Percentiles rank a stretch among this genome's conserved stretches.
phyloP scores from a whole-genome alignment of 441 rosid genomes.

The Gossypium davidsonii region DNA sequence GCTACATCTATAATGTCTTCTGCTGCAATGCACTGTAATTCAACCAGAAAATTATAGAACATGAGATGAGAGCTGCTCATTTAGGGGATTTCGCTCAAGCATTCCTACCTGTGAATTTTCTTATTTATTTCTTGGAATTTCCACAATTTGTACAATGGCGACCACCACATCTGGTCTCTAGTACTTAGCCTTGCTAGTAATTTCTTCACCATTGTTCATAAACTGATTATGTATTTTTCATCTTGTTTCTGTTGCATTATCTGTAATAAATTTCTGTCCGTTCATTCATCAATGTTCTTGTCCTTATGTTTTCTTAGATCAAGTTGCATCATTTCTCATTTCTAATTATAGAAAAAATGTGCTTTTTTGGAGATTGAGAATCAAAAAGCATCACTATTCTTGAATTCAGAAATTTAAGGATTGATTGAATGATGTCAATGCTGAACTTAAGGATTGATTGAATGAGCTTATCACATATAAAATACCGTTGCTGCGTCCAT shows the following conservation, averaged over 20 bases:
- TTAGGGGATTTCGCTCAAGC: constrained; percentile 19
- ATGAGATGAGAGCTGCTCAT: constrained; percentile 14
- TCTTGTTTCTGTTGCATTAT: constrained; percentile 20
- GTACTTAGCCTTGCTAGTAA: constrained; percentile 14
- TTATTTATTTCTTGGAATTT: constrained; percentile 28
- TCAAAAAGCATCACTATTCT: background rate
- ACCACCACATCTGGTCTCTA: constrained; percentile 15
- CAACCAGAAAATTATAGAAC: constrained; percentile 15
- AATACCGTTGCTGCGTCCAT: background rate
- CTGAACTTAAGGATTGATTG: background rate
- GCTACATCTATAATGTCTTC: constrained; percentile 48
- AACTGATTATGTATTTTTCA: constrained; percentile 24
- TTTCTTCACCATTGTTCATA: constrained; percentile 23
- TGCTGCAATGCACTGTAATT: constrained; percentile 7
- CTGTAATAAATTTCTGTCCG: constrained; percentile 13
- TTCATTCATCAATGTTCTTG: background rate
- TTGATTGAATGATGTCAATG: background rate
- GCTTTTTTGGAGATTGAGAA: background rate
- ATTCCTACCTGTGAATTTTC: constrained; percentile 19
- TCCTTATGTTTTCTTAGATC: constrained; percentile 4
- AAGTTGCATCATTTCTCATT: background rate
- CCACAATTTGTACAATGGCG: constrained; percentile 17
- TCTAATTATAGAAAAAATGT: background rate
- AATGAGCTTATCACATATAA: background rate
- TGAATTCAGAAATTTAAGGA: background rate